These are phyloP conservation scores for Phytophthora tubulina DNA, from an alignment of 352 stramenopile genomes.

Conservation along the genomic window DNA sequence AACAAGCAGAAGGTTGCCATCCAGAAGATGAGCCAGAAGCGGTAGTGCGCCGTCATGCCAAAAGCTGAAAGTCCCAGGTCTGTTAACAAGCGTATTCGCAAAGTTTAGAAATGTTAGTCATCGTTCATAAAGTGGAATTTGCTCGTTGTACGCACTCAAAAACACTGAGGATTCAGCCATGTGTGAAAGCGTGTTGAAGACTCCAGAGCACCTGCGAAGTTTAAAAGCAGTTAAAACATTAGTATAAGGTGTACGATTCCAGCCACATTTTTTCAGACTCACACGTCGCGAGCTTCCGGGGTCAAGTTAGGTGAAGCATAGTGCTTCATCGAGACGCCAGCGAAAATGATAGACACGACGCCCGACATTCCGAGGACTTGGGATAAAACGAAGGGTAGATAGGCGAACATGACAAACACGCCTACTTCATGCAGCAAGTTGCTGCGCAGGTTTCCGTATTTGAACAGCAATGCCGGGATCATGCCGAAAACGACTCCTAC, in stretches of 20 bases:
- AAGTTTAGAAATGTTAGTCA: not conserved
- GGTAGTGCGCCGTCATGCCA: constrained; percentile 77
- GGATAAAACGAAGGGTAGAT: constrained; percentile 80
- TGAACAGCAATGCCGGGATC: constrained; percentile 90
- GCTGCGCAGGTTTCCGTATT: constrained; percentile 90
- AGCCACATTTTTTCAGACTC: constrained; percentile 28
- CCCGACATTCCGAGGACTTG: constrained; percentile 87
- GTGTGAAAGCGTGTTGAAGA: constrained; percentile 94
- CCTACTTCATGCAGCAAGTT: constrained; percentile 90
- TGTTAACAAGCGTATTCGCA: constrained; percentile 26
- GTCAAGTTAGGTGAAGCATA: constrained; percentile 92
- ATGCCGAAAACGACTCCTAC: constrained; percentile 90
- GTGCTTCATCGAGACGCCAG: constrained; percentile 92
- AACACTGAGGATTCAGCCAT: constrained; percentile 95
- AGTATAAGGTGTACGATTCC: not conserved
- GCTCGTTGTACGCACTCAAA: constrained; percentile 68
- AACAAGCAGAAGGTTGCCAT: constrained; percentile 88
- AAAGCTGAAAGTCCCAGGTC: constrained; percentile 94
- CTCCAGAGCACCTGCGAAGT: constrained; percentile 66
- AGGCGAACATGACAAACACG: constrained; percentile 90
- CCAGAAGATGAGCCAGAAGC: constrained; percentile 90
- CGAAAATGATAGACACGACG: constrained; percentile 96
- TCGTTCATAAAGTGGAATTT: not conserved
- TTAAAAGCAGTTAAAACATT: constrained; percentile 1
- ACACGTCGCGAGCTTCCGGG: constrained; percentile 82